Base-by-base conservation (phyloP, 352 stramenopile species). In the Phytophthora lateralis region DNA sequence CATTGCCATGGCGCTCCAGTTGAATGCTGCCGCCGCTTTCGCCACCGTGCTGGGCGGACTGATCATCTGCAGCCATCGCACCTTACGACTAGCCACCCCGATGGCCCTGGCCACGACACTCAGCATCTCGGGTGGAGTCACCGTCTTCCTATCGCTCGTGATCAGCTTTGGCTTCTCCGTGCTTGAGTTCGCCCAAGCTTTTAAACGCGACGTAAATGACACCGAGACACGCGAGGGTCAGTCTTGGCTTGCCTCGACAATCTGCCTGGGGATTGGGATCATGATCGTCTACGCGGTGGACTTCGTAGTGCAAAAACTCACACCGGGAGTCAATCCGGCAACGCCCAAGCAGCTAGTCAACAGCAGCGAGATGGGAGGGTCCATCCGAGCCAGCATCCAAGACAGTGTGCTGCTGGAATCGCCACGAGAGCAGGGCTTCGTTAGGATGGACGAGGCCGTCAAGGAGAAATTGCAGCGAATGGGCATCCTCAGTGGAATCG, bases 401-500 rank as follows among this genome's bases (percentile, higher is more conserved):
- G 58, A 76, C 39, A 71, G 27, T 32, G 63, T 69, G 4, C 49
- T 73, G 34, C 54, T 73, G 11, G 68, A 70, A 24, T 76, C 63
- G 2, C 54, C 68, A 27, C 63, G 55, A 37, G 45, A 60, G 7
- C 34, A 65, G 32, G 61, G 62, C 2, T 72, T 76, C 27, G n/a
- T 63, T 45, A 49, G 76, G 48, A 69, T 85, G 44, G 65, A 73
- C 41, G 75, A 89, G 20, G 48, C 67, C 0, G 66, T 71, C 12
- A 76, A 82, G 41, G 49, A 78, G 9, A 67, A 69, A 51, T 72
- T 98, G 21, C 75, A 94, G 14, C 75, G 79, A 26, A 96, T 97
- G 81, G 92, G 95, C 20, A 49, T 98, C 6, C 85, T 96, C 37
- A 98, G 91, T 2, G 97, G 89, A 9, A 52, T 98, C 8, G 93